A percentile compares a stretch with the other conserved stretches of the same genome.
These are phyloP conservation scores for Diaporthe citrichinensis DNA, from an alignment of 2,329 filamentous ascomycete genomes.

Conservation along the genomic window DNA sequence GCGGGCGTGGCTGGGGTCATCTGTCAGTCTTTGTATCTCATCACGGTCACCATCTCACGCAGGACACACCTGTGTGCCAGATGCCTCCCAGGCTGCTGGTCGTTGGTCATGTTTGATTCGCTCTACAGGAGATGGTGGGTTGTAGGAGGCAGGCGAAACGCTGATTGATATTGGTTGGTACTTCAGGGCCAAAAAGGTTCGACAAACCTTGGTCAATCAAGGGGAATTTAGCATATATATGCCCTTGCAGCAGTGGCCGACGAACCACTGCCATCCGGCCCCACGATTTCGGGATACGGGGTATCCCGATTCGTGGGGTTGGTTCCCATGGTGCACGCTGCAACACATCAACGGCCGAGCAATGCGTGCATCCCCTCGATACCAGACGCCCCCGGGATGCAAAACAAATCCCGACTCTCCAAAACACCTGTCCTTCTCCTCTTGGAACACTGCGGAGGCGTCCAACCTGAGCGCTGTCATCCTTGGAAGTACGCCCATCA, in stretches of 20 bases:
- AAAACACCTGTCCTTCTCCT: background rate
- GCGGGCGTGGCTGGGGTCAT: conserved; percentile 63
- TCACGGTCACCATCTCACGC: no score
- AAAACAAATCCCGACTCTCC: conserved; percentile 8
- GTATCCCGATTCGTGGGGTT: no score
- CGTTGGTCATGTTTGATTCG: conserved; percentile 5
- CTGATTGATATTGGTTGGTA: background rate
- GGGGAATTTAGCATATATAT: background rate
- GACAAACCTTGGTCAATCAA: background rate
- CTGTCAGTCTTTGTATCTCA: conserved; percentile 4
- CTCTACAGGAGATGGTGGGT: background rate
- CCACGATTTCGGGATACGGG: no score
- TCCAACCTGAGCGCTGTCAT: background rate
- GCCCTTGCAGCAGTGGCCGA: conserved; percentile 10
- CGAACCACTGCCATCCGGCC: background rate
- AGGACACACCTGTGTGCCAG: conserved; percentile 35
- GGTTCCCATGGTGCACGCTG: background rate
- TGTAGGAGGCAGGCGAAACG: background rate
- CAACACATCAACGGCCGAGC: conserved; percentile 16
- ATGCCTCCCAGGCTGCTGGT: conserved; percentile 6
- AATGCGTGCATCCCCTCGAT: background rate
- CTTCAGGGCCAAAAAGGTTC: background rate
- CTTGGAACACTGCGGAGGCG: conserved; percentile 11
- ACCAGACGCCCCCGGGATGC: background rate
- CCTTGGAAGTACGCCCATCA: background rate